These are phyloP conservation scores for Saccharomycopsis babjevae DNA, from an alignment of 805 yeast species.

Conservation along the genomic window DNA sequence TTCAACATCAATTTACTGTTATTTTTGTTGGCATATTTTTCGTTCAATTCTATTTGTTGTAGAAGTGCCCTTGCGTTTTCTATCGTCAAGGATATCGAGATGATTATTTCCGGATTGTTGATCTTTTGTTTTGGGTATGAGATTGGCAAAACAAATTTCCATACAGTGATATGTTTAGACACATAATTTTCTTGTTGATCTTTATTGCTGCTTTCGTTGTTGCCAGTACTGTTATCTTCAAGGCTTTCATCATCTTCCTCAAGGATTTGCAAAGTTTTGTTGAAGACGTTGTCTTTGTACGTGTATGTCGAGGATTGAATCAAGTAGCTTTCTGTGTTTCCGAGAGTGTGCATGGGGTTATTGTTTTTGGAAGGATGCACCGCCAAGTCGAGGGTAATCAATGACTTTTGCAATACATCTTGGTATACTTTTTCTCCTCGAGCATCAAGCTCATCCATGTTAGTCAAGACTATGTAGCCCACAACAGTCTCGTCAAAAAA, in stretches of 20 bases:
- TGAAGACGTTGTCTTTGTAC: slow-evolving; percentile 12
- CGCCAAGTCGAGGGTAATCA: slow-evolving; percentile 15
- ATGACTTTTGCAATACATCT: slow-evolving; percentile 9
- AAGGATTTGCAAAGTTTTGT: slow-evolving; percentile 1
- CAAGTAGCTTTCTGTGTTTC: neutral
- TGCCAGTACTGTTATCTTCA: neutral
- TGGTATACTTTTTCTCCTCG: slow-evolving; percentile 9
- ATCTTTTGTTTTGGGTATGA: slow-evolving; percentile 18
- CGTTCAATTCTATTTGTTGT: slow-evolving; percentile 6
- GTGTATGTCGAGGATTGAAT: slow-evolving; percentile 11
- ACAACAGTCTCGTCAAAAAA: slow-evolving; percentile 17
- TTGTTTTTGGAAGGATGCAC: slow-evolving; percentile 18
- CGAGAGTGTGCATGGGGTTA: neutral
- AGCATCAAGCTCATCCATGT: slow-evolving; percentile 3
- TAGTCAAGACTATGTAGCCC: slow-evolving; percentile 16
- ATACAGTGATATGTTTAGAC: slow-evolving; percentile 8
- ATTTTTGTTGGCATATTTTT: slow-evolving; percentile 1
- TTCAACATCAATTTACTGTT: slow-evolving; percentile 10
- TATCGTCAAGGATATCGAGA: slow-evolving; percentile 14
- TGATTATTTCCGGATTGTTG: slow-evolving; percentile 17
- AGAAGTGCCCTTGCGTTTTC: slow-evolving; percentile 7
- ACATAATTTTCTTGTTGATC: neutral
- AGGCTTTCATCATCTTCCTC: slow-evolving; percentile 6
- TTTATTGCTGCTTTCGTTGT: neutral
- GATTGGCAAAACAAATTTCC: slow-evolving; percentile 18